Base-by-base conservation (phyloP, 2,329 filamentous ascomycete species). In the Penicillium sp. region DNA sequence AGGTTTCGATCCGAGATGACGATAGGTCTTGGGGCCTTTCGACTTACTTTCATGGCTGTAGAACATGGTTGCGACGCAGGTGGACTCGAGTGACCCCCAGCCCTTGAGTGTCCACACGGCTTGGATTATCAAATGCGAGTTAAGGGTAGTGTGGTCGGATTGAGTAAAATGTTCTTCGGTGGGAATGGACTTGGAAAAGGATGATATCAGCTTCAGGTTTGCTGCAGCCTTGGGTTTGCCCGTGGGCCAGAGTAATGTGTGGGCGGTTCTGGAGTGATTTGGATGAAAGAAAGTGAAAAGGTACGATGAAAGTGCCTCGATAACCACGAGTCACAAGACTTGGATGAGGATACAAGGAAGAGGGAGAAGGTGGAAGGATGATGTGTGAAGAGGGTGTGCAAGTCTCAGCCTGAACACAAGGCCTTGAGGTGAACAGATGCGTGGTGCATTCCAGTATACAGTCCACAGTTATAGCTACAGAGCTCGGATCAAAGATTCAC, bases 41-140 rank as follows among this genome's bases (percentile, higher is more conserved):
- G 17, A 75, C 87, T 70, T 79, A 94, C 93, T 90, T 76, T 97
- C 92, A 77, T 96, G 90, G 67, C 90, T 95, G 78, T 96, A 97
- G 72, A 97, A 97, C 92, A 97, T 97, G 56, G 57, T 63, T 57
- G 30, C 14, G 35, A 22, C 10, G 37, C 12, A 30, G 17, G 7
- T 40, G 35, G n/a, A 33, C 26, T 46, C 26, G 22, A 41, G 19
- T 22, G 40, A 41, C 12, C 17, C 10, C 5, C n/a, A 16, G 41
- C 19, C 16, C 40, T 43, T 40, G 35, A 45, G 28, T 40, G 17
- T 40, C 4, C 1, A 17, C 30, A 2, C n/a, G 16, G n/a, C 4
- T 30, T 43, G 9, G 17, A 35, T 8, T 25, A 11, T 43, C 16
- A 30, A 12, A n/a, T 31, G 12, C 9, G 11, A 9, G 17, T 6